A percentile compares a stretch with the other conserved stretches of the same genome.
Conservation (phyloP, 2,329 filamentous ascomycete genomes). For the Aspergillus piperis region DNA sequence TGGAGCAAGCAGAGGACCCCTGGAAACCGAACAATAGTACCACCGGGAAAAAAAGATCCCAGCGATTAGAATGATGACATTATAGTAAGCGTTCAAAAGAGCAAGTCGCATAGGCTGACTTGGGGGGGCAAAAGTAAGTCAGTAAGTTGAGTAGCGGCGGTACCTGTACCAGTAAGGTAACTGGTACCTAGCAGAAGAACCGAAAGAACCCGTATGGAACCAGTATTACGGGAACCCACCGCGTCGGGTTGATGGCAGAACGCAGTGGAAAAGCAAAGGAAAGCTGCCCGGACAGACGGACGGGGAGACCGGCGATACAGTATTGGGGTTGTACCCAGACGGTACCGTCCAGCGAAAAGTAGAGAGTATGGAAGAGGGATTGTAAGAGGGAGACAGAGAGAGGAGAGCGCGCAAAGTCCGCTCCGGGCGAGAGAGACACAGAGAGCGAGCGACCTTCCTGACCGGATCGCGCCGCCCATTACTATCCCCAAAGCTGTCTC, state of each 20-base stretch:
- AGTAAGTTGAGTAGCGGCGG: neutral
- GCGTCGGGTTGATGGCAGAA: neutral
- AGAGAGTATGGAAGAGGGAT: too few species aligned
- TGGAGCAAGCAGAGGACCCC: neutral
- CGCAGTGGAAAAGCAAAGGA: too few species aligned
- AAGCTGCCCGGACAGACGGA: neutral
- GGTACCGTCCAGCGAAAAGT: neutral
- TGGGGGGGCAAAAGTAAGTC: neutral
- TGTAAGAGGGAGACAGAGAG: neutral
- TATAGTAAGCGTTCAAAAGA: neutral
- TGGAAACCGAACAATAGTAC: neutral
- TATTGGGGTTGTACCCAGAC: neutral
- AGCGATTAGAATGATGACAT: constrained; percentile 1
- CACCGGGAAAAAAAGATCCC: neutral
- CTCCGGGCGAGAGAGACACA: constrained; percentile 14
- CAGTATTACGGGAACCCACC: neutral
- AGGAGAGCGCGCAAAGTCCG: constrained; percentile 10
- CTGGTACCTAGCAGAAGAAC: neutral
- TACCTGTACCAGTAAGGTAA: neutral
- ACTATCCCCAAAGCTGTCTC: constrained; percentile 28
- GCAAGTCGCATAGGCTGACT: neutral
- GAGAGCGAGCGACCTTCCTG: neutral
- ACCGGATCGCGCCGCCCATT: constrained; percentile 36
- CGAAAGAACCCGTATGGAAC: neutral
- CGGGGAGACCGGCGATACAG: neutral